Percentiles rank a stretch among this genome's conserved stretches.
Conservation (phyloP, 2,329 filamentous ascomycete genomes). For the Emmonsiellopsis sp. region DNA sequence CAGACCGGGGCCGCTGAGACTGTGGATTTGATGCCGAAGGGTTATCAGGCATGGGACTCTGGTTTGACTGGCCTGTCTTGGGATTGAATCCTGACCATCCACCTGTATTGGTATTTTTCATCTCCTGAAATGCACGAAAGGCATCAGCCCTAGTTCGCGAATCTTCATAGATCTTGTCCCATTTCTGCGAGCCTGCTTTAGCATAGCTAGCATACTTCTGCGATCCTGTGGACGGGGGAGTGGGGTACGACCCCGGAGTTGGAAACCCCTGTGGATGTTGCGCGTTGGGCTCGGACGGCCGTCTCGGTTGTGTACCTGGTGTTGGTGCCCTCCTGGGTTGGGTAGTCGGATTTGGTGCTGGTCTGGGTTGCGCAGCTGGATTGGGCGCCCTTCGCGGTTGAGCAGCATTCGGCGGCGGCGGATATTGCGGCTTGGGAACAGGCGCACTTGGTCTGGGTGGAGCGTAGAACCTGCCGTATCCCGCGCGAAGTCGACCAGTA, state of each 20-base stretch:
- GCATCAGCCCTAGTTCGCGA: conserved; percentile 34
- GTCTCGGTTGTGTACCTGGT: not conserved
- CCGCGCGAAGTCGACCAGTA: conserved; percentile 46
- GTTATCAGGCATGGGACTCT: conserved; percentile 4
- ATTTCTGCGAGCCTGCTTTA: conserved; percentile 30
- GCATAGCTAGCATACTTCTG: conserved; percentile 33
- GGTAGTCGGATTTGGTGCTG: not conserved
- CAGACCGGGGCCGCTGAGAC: conserved; percentile 26
- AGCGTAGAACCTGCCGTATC: conserved; percentile 23
- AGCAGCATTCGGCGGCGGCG: conserved; percentile 11
- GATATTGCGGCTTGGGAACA: conserved; percentile 12
- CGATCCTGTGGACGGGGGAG: conserved; percentile 26
- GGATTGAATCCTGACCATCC: conserved; percentile 35
- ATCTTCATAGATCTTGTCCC: conserved; percentile 30
- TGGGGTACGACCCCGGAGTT: conserved; percentile 16
- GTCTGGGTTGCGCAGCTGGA: conserved; percentile 2
- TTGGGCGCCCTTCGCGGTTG: conserved; percentile 13
- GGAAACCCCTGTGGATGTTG: conserved; percentile 14
- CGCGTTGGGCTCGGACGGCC: conserved; percentile 10
- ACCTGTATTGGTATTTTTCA: conserved; percentile 22
- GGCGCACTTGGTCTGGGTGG: conserved; percentile 12
- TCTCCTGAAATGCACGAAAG: conserved; percentile 35
- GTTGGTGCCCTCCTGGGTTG: not conserved
- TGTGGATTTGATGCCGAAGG: conserved; percentile 4
- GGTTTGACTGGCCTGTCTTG: conserved; percentile 20